phyloP scores from a whole-genome alignment of 169 alveolate species.

The Plasmodium chabaudi region DNA sequence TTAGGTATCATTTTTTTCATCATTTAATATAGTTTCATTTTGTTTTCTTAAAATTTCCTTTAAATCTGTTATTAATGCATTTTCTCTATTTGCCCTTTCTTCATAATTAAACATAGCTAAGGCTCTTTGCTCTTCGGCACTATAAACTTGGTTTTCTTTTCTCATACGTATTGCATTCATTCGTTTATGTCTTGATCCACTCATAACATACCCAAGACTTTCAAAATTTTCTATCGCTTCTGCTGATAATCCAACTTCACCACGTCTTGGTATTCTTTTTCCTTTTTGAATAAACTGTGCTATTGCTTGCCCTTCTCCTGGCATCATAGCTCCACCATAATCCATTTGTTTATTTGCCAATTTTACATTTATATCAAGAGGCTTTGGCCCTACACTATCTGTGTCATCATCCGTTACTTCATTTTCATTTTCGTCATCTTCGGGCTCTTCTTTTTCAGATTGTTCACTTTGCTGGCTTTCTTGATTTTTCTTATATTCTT shows the following conservation, averaged over 20 bases:
- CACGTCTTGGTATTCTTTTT: constrained; percentile 92
- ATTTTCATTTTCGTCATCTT: not conserved
- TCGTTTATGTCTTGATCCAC: constrained; percentile 90
- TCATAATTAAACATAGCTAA: constrained; percentile 87
- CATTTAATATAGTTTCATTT: constrained; percentile 72
- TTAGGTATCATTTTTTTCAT: constrained; percentile 14
- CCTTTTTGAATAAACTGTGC: constrained; percentile 92
- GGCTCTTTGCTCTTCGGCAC: constrained; percentile 89
- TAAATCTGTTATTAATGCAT: constrained; percentile 85
- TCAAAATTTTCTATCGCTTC: constrained; percentile 93
- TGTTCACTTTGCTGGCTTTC: not conserved
- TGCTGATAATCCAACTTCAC: constrained; percentile 94
- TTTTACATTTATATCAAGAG: constrained; percentile 69
- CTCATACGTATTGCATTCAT: constrained; percentile 93
- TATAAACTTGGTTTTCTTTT: constrained; percentile 89
- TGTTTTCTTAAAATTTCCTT: constrained; percentile 83
- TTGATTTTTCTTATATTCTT: not conserved
- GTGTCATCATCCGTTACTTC: not conserved
- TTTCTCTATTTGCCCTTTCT: constrained; percentile 85
- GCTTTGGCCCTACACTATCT: constrained; percentile 79
- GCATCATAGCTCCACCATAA: constrained; percentile 79
- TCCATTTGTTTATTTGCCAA: constrained; percentile 61
- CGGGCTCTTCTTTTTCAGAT: not conserved
- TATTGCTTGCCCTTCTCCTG: constrained; percentile 91
- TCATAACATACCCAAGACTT: constrained; percentile 94